Evolutionary conservation across 768 basidiomycete species (phyloP).

Genomic region (Dioszegia crocea): DNA sequence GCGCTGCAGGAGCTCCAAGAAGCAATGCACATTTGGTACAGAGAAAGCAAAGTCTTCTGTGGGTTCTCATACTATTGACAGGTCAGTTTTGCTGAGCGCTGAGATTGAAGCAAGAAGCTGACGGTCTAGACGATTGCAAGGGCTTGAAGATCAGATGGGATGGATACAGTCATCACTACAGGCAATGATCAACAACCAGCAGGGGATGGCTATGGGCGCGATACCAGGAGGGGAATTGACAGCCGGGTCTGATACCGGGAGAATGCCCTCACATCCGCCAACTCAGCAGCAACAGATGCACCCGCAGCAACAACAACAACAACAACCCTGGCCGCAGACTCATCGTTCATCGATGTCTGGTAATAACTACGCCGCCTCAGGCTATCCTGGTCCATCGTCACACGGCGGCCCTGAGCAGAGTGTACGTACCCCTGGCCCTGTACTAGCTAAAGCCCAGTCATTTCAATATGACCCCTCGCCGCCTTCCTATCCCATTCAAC

Average conservation of each 20-base stretch:
- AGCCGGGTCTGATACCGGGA: no score
- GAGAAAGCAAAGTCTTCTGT: conserved; percentile 13
- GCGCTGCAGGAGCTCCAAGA: conserved; percentile 30
- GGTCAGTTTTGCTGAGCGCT: conserved; percentile 7
- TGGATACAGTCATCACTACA: conserved; percentile 27
- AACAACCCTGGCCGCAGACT: background rate
- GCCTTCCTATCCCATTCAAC: background rate
- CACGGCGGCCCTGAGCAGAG: background rate
- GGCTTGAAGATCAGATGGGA: conserved; percentile 39
- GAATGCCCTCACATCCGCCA: no score
- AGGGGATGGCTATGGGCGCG: background rate
- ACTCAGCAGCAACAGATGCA: no score
- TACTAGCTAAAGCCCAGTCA: background rate
- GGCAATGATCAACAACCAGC: conserved; percentile 20
- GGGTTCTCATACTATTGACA: conserved; percentile 26
- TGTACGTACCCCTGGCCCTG: background rate
- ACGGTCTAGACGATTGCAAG: conserved; percentile 8
- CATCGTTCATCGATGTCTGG: background rate
- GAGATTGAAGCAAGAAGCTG: background rate
- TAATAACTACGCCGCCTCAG: background rate
- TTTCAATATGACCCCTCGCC: background rate
- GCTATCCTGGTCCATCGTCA: background rate
- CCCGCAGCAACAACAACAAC: background rate
- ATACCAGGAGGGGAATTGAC: no score
- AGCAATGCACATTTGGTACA: conserved; percentile 38